Evolutionary conservation across 306 rosid species (phyloP), one percentile per base, ranked within the genome.

Genomic region (Malus sylvestris): DNA sequence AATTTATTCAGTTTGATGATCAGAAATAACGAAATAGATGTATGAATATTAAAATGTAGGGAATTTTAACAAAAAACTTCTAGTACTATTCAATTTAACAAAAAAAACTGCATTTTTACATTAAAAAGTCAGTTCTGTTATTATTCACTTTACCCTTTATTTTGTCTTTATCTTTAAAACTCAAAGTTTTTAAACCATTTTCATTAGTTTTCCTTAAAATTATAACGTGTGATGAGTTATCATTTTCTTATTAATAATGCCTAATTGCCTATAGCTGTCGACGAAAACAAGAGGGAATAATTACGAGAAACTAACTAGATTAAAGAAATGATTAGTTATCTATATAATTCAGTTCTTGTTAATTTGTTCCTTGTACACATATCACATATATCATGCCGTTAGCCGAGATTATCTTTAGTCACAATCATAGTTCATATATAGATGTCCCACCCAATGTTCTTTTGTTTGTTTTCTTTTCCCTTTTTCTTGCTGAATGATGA

Each of bases 361-460:
- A 13, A 14, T 16, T 6, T 64, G 23, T 16, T 15, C 12, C 25
- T 32, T 32, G 49, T 66, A 19, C 18, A 5, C 16, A 15, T 20
- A 10, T 66, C 25, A 66, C 70, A 33, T 66, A 66, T 65, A 33
- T 33, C 15, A 38, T 19, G 70, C 29, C 68, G 68, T 63, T 63
- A 63, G 44, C 14, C 44, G 4, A 63, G 14, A 45, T 71, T 30
- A 11, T 35, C 18, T 5, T 30, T 18, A 23, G 53, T 78, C 76
- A 32, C 59, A 44, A 64, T 78, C 81, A 25, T 51, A 42, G 29
- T n/a, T 14, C 30, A 51, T 20, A 27, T 63, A 16, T 5, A 5
- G 0, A 40, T 76, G 58, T 68, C 74, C 68, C 80, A 67, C 78
- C 18, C 72, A 44, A 57, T 57, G 53, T 52, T 57, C 42, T 57